A percentile compares a stretch with the other conserved stretches of the same genome.
These are phyloP conservation scores for Imleria badia DNA, from an alignment of 768 basidiomycete species.

Conservation along the genomic window DNA sequence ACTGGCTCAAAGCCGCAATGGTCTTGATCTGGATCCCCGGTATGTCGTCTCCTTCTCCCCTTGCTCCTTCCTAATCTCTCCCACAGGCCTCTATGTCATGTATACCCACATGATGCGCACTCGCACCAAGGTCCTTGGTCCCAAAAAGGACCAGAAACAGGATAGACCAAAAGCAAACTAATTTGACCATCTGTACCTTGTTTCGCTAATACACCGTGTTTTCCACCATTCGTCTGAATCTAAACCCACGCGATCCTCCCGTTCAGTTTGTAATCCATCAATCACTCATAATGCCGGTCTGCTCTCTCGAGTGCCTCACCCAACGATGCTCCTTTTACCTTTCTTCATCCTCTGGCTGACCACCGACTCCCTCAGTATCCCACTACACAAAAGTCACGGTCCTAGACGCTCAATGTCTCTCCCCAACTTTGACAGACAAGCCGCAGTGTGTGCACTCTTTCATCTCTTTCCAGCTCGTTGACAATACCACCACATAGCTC, in stretches of 20 bases:
- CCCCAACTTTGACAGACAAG: not conserved
- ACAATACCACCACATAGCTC: conserved; percentile 10
- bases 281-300: conserved; percentile 2
- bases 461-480: not conserved
- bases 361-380: conserved; percentile 5
- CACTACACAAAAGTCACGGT: conserved; percentile 5
- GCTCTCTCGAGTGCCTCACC: not conserved
- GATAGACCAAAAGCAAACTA: conserved; percentile 24
- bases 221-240: conserved; percentile 3
- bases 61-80: not conserved
- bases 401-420: not conserved
- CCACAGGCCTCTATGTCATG: conserved; percentile 50
- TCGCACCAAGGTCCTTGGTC: conserved; percentile 52
- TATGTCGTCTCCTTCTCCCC: conserved; percentile 27
- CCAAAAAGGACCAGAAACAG: conserved; percentile 31
- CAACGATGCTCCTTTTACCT: conserved; percentile 12
- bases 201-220: conserved; percentile 22
- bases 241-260: not conserved
- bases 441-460: conserved; percentile 7
- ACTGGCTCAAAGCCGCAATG: conserved; percentile 56
- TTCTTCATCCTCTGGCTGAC: conserved; percentile 11
- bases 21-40: conserved; percentile 90
- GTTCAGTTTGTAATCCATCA: conserved; percentile 7
- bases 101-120: conserved; percentile 62
- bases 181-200: conserved; percentile 1